Evolutionary conservation across 306 rosid species (phyloP), one percentile per base, ranked within the genome.

Genomic region (Potentilla sterilis): DNA sequence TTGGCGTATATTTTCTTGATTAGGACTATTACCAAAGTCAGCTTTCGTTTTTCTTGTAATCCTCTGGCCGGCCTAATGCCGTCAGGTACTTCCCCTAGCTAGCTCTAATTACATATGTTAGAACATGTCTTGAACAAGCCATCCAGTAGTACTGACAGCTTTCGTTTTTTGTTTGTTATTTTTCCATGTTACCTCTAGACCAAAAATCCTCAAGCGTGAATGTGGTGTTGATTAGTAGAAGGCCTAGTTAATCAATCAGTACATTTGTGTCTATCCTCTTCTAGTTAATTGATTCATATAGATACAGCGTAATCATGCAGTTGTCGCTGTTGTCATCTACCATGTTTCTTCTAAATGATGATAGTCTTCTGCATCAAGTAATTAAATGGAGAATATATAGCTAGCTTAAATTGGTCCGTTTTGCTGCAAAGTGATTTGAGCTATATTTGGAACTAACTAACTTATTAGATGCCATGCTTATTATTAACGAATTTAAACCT

Each of bases 1-100:
- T 28, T 28, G 42, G 67, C 32, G n/a, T 14, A 14, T 32, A 22
- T 63, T 75, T 34, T 75, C 71, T 19, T n/a, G 63, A 75, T 58
- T 48, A 61, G 64, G 79, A 70, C 40, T 11, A 40, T 32, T 64
- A 18, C 22, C 55, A 34, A 18, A 48, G 16, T 46, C 19, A 42
- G 49, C 15, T 55, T 34, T n/a, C n/a, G n/a, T n/a, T n/a, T n/a
- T n/a, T n/a, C n/a, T n/a, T n/a, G n/a, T n/a, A 58, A 62, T 46
- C 69, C 13, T 15, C 59, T 21, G 78, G 82, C 95, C 89, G 28
- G 87, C 86, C 92, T 89, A 87, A 79, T 79, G 72, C 85, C 59
- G 18, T 83, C 84, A 83, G 79, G 22, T 69, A 65, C 79, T 74
- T 54, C 70, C 69, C 76, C 80, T 63, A 84, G 85, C 80, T 63